Percentiles rank a stretch among this genome's conserved stretches.
phyloP scores from a whole-genome alignment of 2,329 filamentous ascomycete species.

The Neoscytalidium dimidiatum region DNA sequence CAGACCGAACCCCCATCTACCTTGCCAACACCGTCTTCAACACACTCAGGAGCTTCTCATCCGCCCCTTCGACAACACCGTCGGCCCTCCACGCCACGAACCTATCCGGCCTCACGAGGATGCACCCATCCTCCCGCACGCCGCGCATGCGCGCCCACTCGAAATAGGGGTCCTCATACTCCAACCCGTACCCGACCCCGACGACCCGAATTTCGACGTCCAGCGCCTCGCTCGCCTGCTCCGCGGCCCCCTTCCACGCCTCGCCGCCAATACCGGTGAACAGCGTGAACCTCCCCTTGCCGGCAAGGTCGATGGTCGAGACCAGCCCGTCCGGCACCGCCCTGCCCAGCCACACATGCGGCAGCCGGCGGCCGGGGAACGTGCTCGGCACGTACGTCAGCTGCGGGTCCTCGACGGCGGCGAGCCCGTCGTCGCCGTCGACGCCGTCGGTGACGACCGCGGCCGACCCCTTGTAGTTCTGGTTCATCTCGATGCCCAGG shows the following conservation, averaged over 20 bases:
- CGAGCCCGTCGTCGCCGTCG: conserved; percentile 30
- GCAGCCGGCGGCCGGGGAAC: conserved; percentile 61
- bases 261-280: conserved; percentile 55
- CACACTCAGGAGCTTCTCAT: conserved; percentile 25
- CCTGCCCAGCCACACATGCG: conserved; percentile 64
- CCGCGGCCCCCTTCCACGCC: conserved; percentile 55
- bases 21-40: conserved; percentile 23
- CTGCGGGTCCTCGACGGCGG: conserved; percentile 47
- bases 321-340: conserved; percentile 46
- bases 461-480: conserved; percentile 51
- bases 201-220: conserved; percentile 52
- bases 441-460: conserved; percentile 44
- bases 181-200: conserved; percentile 59
- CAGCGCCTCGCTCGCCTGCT: conserved; percentile 38
- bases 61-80: conserved; percentile 23
- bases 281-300: conserved; percentile 45
- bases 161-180: conserved; percentile 64
- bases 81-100: conserved; percentile 57
- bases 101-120: conserved; percentile 61
- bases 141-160: conserved; percentile 59
- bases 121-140: conserved; percentile 59
- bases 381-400: conserved; percentile 43
- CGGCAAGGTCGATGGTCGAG: conserved; percentile 63
- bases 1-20: not conserved
- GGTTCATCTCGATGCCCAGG: conserved; percentile 62